These are phyloP conservation scores for Castanea mollissima DNA, from an alignment of 306 rosid genomes.

Conservation along the genomic window DNA sequence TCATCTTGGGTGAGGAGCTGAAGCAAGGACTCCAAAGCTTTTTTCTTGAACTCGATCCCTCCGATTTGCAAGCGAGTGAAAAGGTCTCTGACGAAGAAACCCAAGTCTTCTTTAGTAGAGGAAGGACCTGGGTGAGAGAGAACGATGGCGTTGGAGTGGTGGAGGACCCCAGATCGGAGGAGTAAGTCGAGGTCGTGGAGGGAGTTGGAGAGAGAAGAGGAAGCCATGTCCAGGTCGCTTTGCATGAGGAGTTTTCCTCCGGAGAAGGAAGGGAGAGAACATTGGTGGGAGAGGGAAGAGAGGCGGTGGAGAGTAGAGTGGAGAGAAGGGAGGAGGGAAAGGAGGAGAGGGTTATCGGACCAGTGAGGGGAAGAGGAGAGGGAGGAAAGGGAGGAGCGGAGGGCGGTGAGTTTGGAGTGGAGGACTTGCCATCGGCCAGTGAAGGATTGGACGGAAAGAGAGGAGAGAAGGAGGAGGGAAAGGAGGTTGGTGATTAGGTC, in stretches of 20 bases:
- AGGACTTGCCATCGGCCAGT: slow-evolving; percentile 50
- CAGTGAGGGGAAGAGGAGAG: slow-evolving; percentile 48
- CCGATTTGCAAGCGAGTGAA: slow-evolving; percentile 55
- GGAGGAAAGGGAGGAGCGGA: slow-evolving; percentile 31
- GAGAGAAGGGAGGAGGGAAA: slow-evolving; percentile 51
- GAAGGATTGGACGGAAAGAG: slow-evolving; percentile 46
- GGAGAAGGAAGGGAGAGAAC: slow-evolving; percentile 31
- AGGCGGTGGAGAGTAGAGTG: slow-evolving; percentile 58
- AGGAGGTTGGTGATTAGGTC: slow-evolving; percentile 42
- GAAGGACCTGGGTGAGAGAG: slow-evolving; percentile 48
- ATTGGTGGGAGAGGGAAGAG: slow-evolving; percentile 37
- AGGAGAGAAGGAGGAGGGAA: slow-evolving; percentile 38
- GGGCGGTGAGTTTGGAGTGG: slow-evolving; percentile 39
- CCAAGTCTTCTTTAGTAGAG: slow-evolving; percentile 33
- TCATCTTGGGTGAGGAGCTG: slow-evolving; percentile 41
- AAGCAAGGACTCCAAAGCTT: slow-evolving; percentile 53
- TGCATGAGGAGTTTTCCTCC: slow-evolving; percentile 64
- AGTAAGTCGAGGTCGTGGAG: slow-evolving; percentile 52
- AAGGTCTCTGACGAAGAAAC: slow-evolving; percentile 50
- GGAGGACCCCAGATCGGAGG: slow-evolving; percentile 60
- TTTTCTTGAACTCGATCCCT: slow-evolving; percentile 53
- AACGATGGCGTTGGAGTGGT: slow-evolving; percentile 54
- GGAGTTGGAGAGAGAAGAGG: slow-evolving; percentile 38
- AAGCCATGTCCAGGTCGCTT: slow-evolving; percentile 61
- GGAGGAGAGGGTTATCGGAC: slow-evolving; percentile 53